Conservation (phyloP, 345 rosid species). For the Streptanthus diversifolius region DNA sequence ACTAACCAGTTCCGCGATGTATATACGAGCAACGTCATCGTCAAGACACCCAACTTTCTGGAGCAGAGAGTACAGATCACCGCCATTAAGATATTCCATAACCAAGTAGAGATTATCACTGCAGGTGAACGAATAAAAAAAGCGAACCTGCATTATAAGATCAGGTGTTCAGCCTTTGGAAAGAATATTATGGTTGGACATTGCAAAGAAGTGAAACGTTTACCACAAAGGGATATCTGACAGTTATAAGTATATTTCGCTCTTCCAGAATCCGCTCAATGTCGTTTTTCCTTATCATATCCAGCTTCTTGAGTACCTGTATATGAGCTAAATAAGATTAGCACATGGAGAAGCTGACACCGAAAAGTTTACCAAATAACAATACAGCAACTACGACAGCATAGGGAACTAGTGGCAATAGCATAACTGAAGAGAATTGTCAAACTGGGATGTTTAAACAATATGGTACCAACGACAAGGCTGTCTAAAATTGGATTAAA, state of each 20-base stretch:
- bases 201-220: slow-evolving; percentile 16
- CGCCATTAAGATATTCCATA: slow-evolving; percentile 90
- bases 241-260: slow-evolving; percentile 75
- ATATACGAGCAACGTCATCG: slow-evolving; percentile 69
- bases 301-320: slow-evolving; percentile 77
- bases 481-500: not conserved
- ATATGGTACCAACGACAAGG: not conserved
- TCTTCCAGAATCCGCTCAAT: slow-evolving; percentile 75
- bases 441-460: not conserved
- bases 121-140: slow-evolving; percentile 80
- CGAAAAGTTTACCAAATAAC: not conserved
- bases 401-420: not conserved
- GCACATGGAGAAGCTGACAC: slow-evolving; percentile 8
- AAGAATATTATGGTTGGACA: not conserved
- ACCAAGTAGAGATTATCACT: slow-evolving; percentile 87
- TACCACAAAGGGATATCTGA: slow-evolving; percentile 89
- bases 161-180: slow-evolving; percentile 16
- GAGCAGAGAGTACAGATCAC: slow-evolving; percentile 76
- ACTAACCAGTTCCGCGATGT: slow-evolving; percentile 79
- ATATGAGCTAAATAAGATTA: slow-evolving; percentile 23
- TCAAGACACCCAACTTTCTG: slow-evolving; percentile 80
- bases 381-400: not conserved
- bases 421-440: not conserved
- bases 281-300: slow-evolving; percentile 77
- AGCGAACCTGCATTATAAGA: slow-evolving; percentile 63